phyloP scores from a whole-genome alignment of 352 stramenopile species.

The Phytophthora pisi region DNA sequence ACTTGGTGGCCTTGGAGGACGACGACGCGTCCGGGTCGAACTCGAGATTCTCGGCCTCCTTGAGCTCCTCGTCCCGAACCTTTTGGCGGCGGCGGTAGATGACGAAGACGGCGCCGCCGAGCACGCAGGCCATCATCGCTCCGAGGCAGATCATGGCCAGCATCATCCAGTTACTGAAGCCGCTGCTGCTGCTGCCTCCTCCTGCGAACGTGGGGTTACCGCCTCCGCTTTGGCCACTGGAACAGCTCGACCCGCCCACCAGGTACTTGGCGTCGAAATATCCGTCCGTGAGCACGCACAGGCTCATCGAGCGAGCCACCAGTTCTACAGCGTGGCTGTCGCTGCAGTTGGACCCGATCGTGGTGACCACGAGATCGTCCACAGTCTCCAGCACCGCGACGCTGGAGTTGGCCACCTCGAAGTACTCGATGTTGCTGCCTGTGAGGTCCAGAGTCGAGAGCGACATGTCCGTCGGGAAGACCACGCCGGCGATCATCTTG shows the following conservation, averaged over 20 bases:
- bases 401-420: conserved; percentile 43
- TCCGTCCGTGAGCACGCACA: conserved; percentile 40
- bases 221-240: conserved; percentile 7
- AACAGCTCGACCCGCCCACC: conserved; percentile 13
- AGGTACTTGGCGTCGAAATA: conserved; percentile 40
- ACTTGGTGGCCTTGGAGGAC: conserved; percentile 39
- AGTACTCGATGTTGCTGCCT: conserved; percentile 34
- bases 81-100: conserved; percentile 35
- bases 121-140: conserved; percentile 34
- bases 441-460: conserved; percentile 39
- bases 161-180: conserved; percentile 51
- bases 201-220: neutral
- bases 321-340: conserved; percentile 25
- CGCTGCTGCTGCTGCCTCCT: conserved; percentile 4
- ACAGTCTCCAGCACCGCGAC: conserved; percentile 32
- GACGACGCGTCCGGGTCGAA: conserved; percentile 28
- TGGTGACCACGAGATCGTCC: conserved; percentile 39
- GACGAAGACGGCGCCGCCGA: conserved; percentile 35
- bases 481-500: conserved; percentile 29
- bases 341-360: conserved; percentile 28
- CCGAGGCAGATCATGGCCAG: conserved; percentile 43
- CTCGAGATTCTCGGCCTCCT: conserved; percentile 30
- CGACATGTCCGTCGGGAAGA: conserved; percentile 29
- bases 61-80: conserved; percentile 32
- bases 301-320: conserved; percentile 30